Conservation (phyloP, 1,139 yeast genomes). For the Candida neerlandica region DNA sequence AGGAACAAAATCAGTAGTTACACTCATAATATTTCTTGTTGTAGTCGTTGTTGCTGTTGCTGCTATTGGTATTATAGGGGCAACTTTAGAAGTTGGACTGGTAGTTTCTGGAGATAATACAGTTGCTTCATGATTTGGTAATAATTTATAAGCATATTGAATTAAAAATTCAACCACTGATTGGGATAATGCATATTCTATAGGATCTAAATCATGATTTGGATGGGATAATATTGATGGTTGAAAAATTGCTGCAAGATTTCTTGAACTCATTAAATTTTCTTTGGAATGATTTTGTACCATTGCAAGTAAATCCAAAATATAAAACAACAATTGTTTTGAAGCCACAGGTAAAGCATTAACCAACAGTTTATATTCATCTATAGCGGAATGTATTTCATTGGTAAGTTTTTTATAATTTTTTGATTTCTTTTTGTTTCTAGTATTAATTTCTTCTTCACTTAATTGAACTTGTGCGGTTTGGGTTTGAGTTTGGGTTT, state of each 20-base stretch:
- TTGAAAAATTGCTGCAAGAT: constrained; percentile 93
- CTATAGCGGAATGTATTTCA: constrained; percentile 71
- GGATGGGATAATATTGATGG: constrained; percentile 94
- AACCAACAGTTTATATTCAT: constrained; percentile 70
- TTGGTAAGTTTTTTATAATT: constrained; percentile 48
- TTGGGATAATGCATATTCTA: constrained; percentile 86
- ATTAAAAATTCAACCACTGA: constrained; percentile 87
- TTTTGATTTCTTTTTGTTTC: constrained; percentile 25
- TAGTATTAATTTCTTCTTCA: constrained; percentile 10
- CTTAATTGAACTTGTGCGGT: constrained; percentile 6
- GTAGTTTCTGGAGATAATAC: constrained; percentile 7
- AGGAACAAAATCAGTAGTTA: constrained; percentile 1
- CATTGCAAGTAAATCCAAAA: constrained; percentile 82
- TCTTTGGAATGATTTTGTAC: constrained; percentile 78
- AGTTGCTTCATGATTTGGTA: constrained; percentile 46
- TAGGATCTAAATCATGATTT: constrained; percentile 86
- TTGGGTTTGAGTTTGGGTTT: constrained; percentile 7
- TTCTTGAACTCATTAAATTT: constrained; percentile 90
- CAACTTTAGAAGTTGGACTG: constrained; percentile 4
- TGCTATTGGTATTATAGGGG: too few relatives aligned
- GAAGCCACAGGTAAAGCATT: constrained; percentile 68
- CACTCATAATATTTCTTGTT: constrained; percentile 3
- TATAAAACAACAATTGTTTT: constrained; percentile 82
- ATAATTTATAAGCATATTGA: constrained; percentile 76
- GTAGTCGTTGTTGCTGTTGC: neutral